Evolutionary conservation across 129 eudicot species (phyloP).

Genomic region (Chrysanthemum makinoi): DNA sequence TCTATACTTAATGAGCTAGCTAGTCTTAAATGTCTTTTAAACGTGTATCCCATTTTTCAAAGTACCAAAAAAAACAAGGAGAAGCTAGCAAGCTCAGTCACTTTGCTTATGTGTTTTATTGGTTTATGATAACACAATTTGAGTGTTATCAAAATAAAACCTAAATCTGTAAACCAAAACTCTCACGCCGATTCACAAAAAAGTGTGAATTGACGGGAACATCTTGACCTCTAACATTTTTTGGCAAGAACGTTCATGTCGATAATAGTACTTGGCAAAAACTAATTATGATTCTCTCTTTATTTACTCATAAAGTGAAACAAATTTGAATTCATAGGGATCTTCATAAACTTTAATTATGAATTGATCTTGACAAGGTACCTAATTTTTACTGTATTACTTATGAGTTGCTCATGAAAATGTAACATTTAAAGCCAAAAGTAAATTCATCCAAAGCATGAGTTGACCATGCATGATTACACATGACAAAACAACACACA

Average conservation of each 20-base stretch:
- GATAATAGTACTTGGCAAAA: too few species aligned
- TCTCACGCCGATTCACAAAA: too few species aligned
- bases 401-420: neutral
- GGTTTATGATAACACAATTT: neutral
- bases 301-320: neutral
- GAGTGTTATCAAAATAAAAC: too few species aligned
- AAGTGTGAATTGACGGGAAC: too few species aligned
- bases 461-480: conserved; percentile 25
- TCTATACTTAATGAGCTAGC: neutral
- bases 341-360: conserved; percentile 1
- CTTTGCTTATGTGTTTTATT: neutral
- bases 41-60: neutral
- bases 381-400: neutral
- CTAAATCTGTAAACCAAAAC: too few species aligned
- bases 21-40: neutral
- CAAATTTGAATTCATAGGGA: neutral
- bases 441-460: conserved; percentile 24
- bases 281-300: too few species aligned
- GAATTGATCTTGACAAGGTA: neutral
- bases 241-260: too few species aligned
- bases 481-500: conserved; percentile 31
- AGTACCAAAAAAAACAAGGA: too few species aligned
- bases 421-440: neutral
- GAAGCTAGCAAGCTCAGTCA: neutral
- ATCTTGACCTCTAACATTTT: too few species aligned